These are phyloP conservation scores for Trametes cinnabarina DNA, from an alignment of 768 basidiomycete species.

Conservation along the genomic window DNA sequence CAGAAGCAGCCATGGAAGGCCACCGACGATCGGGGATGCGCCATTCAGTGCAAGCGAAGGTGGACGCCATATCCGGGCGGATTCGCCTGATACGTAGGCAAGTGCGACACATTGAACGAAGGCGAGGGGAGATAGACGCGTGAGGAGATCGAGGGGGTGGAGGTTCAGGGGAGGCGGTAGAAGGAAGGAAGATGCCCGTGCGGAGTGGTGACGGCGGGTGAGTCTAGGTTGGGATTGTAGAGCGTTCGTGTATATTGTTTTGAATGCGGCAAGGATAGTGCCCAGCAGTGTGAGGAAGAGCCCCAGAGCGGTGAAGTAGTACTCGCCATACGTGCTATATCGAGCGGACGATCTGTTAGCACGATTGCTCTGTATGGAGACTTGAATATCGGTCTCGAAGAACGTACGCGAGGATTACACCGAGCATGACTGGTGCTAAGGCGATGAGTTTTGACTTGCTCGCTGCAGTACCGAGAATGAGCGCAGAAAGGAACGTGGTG, in stretches of 20 bases:
- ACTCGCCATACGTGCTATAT: constrained; percentile 88
- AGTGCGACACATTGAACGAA: constrained; percentile 82
- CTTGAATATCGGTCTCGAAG: background rate
- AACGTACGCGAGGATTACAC: constrained; percentile 87
- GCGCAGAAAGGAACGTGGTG: constrained; percentile 72
- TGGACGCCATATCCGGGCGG: constrained; percentile 46
- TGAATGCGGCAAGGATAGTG: constrained; percentile 87
- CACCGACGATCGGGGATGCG: background rate
- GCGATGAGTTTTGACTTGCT: constrained; percentile 64
- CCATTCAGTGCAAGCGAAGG: background rate
- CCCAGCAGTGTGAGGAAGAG: constrained; percentile 87
- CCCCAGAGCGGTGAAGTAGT: constrained; percentile 84
- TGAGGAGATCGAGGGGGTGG: constrained; percentile 83
- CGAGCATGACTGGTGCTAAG: constrained; percentile 80
- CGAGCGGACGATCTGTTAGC: background rate
- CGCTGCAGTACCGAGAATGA: constrained; percentile 63
- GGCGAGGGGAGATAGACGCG: constrained; percentile 89
- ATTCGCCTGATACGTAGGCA: constrained; percentile 79
- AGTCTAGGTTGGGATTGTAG: constrained; percentile 46
- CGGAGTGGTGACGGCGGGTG: constrained; percentile 14
- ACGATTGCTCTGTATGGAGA: background rate
- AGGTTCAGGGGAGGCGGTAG: constrained; percentile 38
- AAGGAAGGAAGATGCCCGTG: constrained; percentile 1
- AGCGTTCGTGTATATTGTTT: constrained; percentile 88
- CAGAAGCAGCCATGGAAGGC: constrained; percentile 48